Evolutionary conservation across 495 filamentous ascomycete species (phyloP).

Genomic region (Podospora didyma): DNA sequence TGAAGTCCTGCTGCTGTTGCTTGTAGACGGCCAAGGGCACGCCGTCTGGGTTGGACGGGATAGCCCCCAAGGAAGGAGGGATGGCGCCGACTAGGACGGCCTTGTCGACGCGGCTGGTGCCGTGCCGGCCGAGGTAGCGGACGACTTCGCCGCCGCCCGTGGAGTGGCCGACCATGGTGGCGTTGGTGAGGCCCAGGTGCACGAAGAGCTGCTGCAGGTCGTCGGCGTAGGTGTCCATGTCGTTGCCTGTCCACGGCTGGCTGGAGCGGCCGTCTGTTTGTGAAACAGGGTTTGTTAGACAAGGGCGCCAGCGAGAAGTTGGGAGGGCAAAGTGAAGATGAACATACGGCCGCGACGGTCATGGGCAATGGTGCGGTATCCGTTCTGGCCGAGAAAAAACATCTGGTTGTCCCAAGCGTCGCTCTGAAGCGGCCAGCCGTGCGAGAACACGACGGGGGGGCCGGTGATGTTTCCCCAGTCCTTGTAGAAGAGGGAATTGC

Average conservation of each 20-base stretch:
- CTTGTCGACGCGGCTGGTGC: slow-evolving; percentile 33
- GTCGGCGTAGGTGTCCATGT: slow-evolving; percentile 25
- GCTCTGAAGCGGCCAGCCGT: slow-evolving; percentile 39
- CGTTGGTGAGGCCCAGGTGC: slow-evolving; percentile 29
- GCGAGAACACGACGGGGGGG: slow-evolving; percentile 30
- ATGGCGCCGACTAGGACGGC: slow-evolving; percentile 37
- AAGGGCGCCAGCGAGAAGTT: no score
- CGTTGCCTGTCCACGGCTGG: slow-evolving; percentile 37
- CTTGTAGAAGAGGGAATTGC: slow-evolving; percentile 37
- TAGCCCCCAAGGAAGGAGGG: slow-evolving; percentile 30
- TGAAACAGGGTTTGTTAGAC: no score
- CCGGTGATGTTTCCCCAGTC: slow-evolving; percentile 37
- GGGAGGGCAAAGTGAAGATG: neutral
- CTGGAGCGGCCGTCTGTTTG: slow-evolving; percentile 32
- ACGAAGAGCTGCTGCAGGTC: neutral
- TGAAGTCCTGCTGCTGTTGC: no score
- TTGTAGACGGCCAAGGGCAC: no score
- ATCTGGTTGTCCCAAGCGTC: slow-evolving; percentile 42
- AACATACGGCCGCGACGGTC: slow-evolving; percentile 32
- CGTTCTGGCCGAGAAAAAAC: slow-evolving; percentile 31
- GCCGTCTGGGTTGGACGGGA: no score
- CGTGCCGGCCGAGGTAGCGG: slow-evolving; percentile 28
- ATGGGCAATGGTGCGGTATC: slow-evolving; percentile 39
- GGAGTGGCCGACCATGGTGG: slow-evolving; percentile 37
- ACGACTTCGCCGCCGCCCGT: slow-evolving; percentile 41